These are phyloP conservation scores for Corchorus capsularis DNA, from an alignment of 345 rosid genomes.

Conservation along the genomic window DNA sequence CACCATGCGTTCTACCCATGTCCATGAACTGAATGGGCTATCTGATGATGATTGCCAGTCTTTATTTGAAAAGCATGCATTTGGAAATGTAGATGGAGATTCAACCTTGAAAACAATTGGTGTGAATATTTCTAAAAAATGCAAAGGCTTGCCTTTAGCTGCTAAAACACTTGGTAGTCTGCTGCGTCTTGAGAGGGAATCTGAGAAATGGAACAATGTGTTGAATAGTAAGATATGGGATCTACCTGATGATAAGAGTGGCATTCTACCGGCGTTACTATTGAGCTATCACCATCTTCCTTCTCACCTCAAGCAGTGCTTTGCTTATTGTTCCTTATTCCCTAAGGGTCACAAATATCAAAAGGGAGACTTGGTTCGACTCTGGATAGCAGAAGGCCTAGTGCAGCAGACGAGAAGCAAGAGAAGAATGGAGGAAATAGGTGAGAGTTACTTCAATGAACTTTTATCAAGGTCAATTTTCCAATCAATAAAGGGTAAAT, in stretches of 20 bases:
- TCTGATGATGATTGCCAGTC: slow-evolving; percentile 36
- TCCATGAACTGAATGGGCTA: too few relatives aligned
- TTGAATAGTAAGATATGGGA: background rate
- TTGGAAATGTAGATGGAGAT: background rate
- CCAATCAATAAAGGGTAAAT: too few relatives aligned
- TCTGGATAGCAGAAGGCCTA: too few relatives aligned
- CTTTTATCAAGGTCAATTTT: background rate
- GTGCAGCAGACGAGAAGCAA: too few relatives aligned
- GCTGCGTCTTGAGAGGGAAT: background rate
- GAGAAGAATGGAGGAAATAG: too few relatives aligned
- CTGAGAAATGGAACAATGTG: background rate
- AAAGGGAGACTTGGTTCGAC: too few relatives aligned
- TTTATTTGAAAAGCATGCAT: slow-evolving; percentile 35
- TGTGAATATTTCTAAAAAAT: background rate
- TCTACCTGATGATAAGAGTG: background rate
- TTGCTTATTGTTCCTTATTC: slow-evolving; percentile 31
- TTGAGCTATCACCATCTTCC: slow-evolving; percentile 34
- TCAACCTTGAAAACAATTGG: background rate
- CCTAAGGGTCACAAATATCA: slow-evolving; percentile 24
- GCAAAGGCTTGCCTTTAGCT: slow-evolving; percentile 2
- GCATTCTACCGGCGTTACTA: slow-evolving; percentile 11
- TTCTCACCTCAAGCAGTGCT: slow-evolving; percentile 32
- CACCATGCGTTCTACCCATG: slow-evolving; percentile 23
- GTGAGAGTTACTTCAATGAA: too few relatives aligned
- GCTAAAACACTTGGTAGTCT: background rate